Base-by-base conservation (phyloP, 164 flowering plant species). In the Magnolia kwangsiensis region DNA sequence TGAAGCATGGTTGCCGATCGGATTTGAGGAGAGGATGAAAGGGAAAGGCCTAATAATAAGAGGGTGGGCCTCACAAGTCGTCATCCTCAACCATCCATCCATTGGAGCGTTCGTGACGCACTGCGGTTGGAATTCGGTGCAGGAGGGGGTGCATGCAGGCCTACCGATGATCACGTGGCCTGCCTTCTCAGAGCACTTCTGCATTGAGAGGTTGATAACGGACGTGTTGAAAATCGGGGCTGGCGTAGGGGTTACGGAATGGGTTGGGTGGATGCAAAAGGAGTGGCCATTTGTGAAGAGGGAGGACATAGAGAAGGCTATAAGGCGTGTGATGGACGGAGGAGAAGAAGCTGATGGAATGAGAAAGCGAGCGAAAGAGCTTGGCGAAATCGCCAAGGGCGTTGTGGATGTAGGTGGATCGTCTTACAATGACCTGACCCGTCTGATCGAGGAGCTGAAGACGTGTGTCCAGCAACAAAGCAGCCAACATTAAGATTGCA, bases 21-120 rank as follows among this genome's bases (percentile, higher is more conserved):
- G 80, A 21, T 72, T 78, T 63, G 51, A 81, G 80, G 50, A 79
- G 45, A 74, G 29, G 19, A 8, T 20, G 65, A 4, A 85, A 80
- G 63, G 55, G 86, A 20, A 81, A 24, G 92, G 93, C 0, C 72
- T 91, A 2, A 3, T 91, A 49, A 85, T 91, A 31, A 77, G 68
- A 51, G 96, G 92, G 6, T 91, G 96, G 96, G 91, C 93, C 0
- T 93, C 93, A 0, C 93, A 91, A 66, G 80, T 87, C 6, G 73
- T 85, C 23, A 89, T 91, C 3, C 79, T 91, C 37, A 79, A 87
- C 1, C 92, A 90, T 75, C 81, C 76, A 0, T 76, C 92, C 1
- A 68, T 86, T 0, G 84, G 90, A 69, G 92, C 88, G 45, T 88
- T 91, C 73, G 66, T 91, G 67, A 91, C 90, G 1, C 95, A 89